Percentiles rank a stretch among this genome's conserved stretches.
phyloP scores from a whole-genome alignment of 352 stramenopile genomes.

The Aphanomyces cochlioides region DNA sequence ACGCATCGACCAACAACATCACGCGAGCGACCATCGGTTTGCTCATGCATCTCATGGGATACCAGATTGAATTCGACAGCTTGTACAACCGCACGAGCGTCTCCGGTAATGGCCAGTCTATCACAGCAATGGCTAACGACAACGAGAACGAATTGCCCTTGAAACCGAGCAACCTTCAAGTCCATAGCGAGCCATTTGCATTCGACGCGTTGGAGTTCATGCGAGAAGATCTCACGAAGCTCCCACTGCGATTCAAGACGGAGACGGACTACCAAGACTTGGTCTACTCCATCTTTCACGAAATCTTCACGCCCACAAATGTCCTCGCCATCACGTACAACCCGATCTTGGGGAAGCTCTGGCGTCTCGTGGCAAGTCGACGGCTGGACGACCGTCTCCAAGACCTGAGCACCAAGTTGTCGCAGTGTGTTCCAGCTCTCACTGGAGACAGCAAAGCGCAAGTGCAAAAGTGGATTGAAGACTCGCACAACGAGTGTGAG shows the following conservation, averaged over 20 bases:
- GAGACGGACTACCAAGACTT: conserved; percentile 1
- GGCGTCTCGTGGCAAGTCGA: conserved; percentile 9
- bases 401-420: conserved; percentile 9
- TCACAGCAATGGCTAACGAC: neutral
- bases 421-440: conserved; percentile 2
- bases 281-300: neutral
- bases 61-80: neutral
- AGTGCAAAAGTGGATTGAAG: conserved; percentile 24
- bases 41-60: conserved; percentile 13
- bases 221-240: neutral
- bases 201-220: neutral
- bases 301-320: conserved; percentile 11
- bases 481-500: conserved; percentile 3
- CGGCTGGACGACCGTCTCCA: conserved; percentile 11
- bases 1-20: neutral
- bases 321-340: conserved; percentile 27
- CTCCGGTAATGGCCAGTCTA: neutral
- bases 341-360: conserved; percentile 20
- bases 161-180: neutral
- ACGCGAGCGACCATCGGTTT: conserved; percentile 17
- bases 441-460: neutral
- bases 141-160: neutral
- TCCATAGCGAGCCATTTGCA: neutral
- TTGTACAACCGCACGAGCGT: neutral
- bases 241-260: neutral